These are phyloP conservation scores for Hamamelis virginiana DNA, from an alignment of 164 flowering plant genomes.

Conservation along the genomic window DNA sequence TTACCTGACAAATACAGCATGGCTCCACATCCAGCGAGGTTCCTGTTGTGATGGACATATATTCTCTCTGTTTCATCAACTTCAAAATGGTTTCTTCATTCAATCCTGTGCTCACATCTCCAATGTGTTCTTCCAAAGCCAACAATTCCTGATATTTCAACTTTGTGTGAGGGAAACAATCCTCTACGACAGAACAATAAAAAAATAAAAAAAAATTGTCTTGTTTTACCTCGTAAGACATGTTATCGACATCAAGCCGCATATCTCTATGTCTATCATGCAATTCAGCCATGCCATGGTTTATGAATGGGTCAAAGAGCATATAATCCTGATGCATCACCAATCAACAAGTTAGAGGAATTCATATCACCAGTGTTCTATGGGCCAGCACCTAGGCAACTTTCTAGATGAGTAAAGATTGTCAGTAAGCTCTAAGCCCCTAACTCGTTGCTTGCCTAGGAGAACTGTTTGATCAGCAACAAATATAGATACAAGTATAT, in stretches of 20 bases:
- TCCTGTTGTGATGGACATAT: constrained; percentile 15
- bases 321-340: constrained; percentile 42
- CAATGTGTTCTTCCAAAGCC: constrained; percentile 86
- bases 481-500: too few species aligned
- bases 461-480: too few species aligned
- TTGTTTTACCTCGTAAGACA: constrained; percentile 72
- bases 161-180: not conserved
- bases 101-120: constrained; percentile 80
- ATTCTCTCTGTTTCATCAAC: constrained; percentile 50
- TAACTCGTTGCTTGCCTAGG: too few species aligned
- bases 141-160: constrained; percentile 59
- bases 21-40: constrained; percentile 53
- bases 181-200: not conserved
- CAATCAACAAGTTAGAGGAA: constrained; percentile 7
- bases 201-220: not conserved
- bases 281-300: constrained; percentile 44
- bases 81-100: constrained; percentile 55
- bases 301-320: constrained; percentile 47
- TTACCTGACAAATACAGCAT: constrained; percentile 85
- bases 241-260: constrained; percentile 67
- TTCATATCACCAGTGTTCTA: not conserved
- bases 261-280: constrained; percentile 65
- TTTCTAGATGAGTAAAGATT: too few species aligned
- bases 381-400: too few species aligned
- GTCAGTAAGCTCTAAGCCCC: not conserved